phyloP scores from a whole-genome alignment of 768 basidiomycete species.

The Boletus edulis region DNA sequence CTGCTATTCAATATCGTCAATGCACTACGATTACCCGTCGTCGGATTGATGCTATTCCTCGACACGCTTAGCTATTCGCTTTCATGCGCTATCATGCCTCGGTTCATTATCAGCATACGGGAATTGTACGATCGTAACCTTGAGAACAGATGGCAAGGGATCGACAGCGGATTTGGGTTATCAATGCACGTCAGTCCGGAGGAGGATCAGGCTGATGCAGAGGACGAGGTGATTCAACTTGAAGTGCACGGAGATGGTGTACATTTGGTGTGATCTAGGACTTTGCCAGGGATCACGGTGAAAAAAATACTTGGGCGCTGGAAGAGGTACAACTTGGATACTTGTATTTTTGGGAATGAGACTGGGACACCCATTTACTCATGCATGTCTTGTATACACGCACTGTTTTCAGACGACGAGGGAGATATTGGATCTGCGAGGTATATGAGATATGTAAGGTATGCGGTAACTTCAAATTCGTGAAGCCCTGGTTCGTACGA shows the following conservation, averaged over 20 bases:
- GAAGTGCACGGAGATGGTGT: neutral
- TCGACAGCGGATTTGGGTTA: constrained; percentile 12
- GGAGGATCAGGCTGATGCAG: neutral
- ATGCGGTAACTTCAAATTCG: no score
- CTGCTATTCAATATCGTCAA: constrained; percentile 3
- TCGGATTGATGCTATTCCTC: neutral
- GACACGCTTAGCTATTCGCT: neutral
- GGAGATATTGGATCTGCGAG: neutral
- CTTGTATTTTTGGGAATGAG: neutral
- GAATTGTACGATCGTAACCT: neutral
- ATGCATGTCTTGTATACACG: neutral
- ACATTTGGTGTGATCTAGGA: neutral
- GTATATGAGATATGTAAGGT: neutral
- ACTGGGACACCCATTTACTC: neutral
- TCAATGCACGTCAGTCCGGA: neutral
- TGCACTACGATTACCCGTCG: neutral
- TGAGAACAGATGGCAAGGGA: neutral
- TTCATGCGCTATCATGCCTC: constrained; percentile 6
- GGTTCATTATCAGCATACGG: constrained; percentile 17
- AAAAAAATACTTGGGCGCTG: neutral
- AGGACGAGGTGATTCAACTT: neutral
- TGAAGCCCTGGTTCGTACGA: no score
- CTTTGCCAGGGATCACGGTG: neutral
- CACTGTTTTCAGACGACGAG: neutral
- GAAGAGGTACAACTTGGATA: neutral